Conservation (phyloP, 208 protist genomes). For the Crithidia sp. region DNA sequence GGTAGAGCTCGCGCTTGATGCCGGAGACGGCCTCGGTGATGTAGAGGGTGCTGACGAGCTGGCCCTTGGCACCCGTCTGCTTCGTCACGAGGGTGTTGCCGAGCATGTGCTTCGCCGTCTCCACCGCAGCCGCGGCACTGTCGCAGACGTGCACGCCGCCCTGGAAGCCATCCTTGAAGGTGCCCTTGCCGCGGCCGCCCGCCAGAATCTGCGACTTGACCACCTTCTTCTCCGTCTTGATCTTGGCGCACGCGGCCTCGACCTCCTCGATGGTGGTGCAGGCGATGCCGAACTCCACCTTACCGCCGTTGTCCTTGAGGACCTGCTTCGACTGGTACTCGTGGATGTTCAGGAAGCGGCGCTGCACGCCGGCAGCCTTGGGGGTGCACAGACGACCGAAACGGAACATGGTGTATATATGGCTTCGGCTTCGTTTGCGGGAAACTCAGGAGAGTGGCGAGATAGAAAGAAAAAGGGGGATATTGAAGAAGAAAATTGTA, state of each 20-base stretch:
- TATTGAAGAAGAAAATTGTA: not conserved
- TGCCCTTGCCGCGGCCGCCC: conserved; percentile 98
- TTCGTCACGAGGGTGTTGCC: conserved; percentile 98
- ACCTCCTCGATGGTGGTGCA: conserved; percentile 89
- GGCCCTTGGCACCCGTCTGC: conserved; percentile 97
- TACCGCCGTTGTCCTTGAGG: conserved; percentile 89
- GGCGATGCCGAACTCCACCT: conserved; percentile 91
- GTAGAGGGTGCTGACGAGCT: conserved; percentile 91
- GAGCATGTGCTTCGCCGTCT: conserved; percentile 96
- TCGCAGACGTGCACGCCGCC: conserved; percentile 92
- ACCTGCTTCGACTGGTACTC: conserved; percentile 94
- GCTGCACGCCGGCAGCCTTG: conserved; percentile 61
- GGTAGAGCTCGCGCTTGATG: conserved; percentile 98
- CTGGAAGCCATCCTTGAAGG: conserved; percentile 97
- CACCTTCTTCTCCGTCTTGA: conserved; percentile 93
- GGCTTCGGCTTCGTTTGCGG: not conserved
- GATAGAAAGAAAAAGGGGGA: conserved; percentile 5
- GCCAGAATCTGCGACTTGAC: conserved; percentile 99
- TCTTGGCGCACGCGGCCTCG: conserved; percentile 87
- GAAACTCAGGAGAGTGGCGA: conserved; percentile 15
- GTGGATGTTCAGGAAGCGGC: conserved; percentile 92
- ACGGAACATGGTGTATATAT: conserved; percentile 61
- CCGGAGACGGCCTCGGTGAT: conserved; percentile 89
- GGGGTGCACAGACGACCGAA: conserved; percentile 71
- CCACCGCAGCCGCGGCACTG: conserved; percentile 82